A percentile compares a stretch with the other conserved stretches of the same genome.
Evolutionary conservation across 306 rosid species (phyloP).

Genomic region (Casuarina equisetifolia): DNA sequence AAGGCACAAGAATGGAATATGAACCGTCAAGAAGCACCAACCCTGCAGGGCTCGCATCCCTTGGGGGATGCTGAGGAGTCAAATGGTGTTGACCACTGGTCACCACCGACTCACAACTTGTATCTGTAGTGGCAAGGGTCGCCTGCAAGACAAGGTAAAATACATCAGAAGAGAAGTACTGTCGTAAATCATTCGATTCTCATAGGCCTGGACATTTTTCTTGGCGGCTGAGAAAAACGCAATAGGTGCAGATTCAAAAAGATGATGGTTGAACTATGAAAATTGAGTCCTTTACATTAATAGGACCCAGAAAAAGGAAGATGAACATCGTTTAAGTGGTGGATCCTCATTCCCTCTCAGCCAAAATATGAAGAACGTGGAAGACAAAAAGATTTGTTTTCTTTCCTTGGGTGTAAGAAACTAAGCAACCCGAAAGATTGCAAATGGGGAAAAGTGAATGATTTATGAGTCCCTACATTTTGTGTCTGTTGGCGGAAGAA

Average conservation of each 20-base stretch:
- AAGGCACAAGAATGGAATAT: conserved; percentile 19
- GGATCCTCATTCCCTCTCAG: background rate
- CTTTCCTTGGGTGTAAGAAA: background rate
- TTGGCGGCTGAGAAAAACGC: background rate
- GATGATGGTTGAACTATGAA: background rate
- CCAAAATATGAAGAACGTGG: background rate
- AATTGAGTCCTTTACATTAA: background rate
- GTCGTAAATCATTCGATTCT: background rate
- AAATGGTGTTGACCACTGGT: conserved; percentile 86
- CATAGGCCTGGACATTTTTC: background rate
- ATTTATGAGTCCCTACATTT: conserved; percentile 45
- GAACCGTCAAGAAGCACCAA: conserved; percentile 37
- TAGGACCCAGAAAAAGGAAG: background rate
- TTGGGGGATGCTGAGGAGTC: conserved; percentile 97
- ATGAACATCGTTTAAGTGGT: background rate
- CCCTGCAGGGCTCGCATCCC: conserved; percentile 99
- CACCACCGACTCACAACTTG: conserved; percentile 97
- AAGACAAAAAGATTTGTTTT: background rate
- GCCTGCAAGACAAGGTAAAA: conserved; percentile 41
- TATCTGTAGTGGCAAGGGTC: conserved; percentile 79
- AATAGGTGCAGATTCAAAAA: background rate
- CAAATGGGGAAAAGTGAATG: background rate
- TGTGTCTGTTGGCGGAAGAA: conserved; percentile 94
- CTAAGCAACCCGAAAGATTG: conserved; percentile 5
- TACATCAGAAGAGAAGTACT: background rate